A percentile compares a stretch with the other conserved stretches of the same genome.
Evolutionary conservation across 2,329 filamentous ascomycete genomes (phyloP).

Genomic region (Mollisiaceae sp.): DNA sequence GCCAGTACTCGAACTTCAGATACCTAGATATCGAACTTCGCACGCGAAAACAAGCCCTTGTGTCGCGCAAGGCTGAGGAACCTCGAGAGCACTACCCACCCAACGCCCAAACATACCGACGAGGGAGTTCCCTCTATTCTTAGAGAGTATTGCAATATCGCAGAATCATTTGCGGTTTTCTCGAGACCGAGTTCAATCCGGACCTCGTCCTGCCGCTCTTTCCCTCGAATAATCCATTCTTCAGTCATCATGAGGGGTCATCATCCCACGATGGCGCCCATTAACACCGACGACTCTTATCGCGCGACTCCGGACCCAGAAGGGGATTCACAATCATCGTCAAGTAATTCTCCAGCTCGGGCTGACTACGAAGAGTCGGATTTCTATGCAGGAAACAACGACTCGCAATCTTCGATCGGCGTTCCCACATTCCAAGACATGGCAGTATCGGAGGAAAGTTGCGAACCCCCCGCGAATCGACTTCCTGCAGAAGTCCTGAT

Average conservation of each 20-base stretch:
- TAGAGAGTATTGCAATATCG: constrained; percentile 3
- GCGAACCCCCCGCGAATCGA: constrained; percentile 78
- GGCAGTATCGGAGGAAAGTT: constrained; percentile 70
- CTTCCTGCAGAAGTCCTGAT: constrained; percentile 96
- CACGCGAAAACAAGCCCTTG: constrained; percentile 1
- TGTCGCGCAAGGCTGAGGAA: constrained; percentile 28
- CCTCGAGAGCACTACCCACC: constrained; percentile 12
- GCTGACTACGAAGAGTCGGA: constrained; percentile 91
- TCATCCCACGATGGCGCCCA: constrained; percentile 33
- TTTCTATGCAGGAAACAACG: constrained; percentile 87
- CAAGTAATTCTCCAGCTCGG: constrained; percentile 75
- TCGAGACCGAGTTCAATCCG: background rate
- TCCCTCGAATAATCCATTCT: constrained; percentile 10
- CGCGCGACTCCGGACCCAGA: constrained; percentile 39
- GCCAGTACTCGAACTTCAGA: background rate
- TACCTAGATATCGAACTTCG: background rate
- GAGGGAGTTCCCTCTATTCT: constrained; percentile 3
- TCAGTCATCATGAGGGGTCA: constrained; percentile 36
- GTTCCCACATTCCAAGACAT: constrained; percentile 78
- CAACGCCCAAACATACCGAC: constrained; percentile 4
- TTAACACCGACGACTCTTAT: constrained; percentile 34
- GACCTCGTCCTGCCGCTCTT: background rate
- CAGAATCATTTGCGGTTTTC: background rate
- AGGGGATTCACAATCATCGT: constrained; percentile 48
- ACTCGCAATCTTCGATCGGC: constrained; percentile 90